These are phyloP conservation scores for Nakataea oryzae DNA, from an alignment of 2,329 filamentous ascomycete species.

Conservation along the genomic window DNA sequence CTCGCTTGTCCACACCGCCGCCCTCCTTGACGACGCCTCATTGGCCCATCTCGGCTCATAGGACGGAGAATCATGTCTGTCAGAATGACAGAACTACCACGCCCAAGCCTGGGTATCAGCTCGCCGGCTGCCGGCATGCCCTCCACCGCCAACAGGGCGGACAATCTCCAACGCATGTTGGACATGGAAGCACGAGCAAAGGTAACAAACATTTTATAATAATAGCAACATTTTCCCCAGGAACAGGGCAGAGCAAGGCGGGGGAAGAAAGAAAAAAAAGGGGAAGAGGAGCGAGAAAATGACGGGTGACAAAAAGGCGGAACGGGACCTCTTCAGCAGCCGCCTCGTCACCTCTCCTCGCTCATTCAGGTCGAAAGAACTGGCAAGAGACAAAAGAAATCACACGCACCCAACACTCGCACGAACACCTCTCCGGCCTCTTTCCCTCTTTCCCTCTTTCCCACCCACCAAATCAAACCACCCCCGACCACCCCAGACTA, in stretches of 20 bases:
- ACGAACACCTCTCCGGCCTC: not conserved
- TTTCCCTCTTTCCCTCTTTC: slow-evolving; percentile 7
- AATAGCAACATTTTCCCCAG: slow-evolving; percentile 3
- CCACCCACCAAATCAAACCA: not conserved
- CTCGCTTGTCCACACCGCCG: too few relatives aligned
- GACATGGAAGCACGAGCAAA: slow-evolving; percentile 48
- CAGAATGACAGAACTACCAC: slow-evolving; percentile 5
- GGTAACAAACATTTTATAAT: slow-evolving; percentile 26
- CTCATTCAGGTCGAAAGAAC: not conserved
- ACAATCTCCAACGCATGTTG: slow-evolving; percentile 47
- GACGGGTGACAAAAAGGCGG: too few relatives aligned
- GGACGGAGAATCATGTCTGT: slow-evolving; percentile 5
- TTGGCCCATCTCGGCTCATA: not conserved
- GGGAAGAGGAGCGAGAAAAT: too few relatives aligned
- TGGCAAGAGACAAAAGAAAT: not conserved
- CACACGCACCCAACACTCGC: not conserved
- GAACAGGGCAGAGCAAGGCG: not conserved
- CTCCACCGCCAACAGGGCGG: slow-evolving; percentile 20
- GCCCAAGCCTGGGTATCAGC: slow-evolving; percentile 7
- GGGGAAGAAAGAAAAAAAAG: too few relatives aligned
- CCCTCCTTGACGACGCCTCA: too few relatives aligned
- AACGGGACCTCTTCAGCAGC: not conserved
- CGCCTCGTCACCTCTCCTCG: not conserved
- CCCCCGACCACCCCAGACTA: slow-evolving; percentile 1
- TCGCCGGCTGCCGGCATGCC: slow-evolving; percentile 3